Evolutionary conservation across 768 basidiomycete species (phyloP).

Genomic region (Leccinum truebloodii): DNA sequence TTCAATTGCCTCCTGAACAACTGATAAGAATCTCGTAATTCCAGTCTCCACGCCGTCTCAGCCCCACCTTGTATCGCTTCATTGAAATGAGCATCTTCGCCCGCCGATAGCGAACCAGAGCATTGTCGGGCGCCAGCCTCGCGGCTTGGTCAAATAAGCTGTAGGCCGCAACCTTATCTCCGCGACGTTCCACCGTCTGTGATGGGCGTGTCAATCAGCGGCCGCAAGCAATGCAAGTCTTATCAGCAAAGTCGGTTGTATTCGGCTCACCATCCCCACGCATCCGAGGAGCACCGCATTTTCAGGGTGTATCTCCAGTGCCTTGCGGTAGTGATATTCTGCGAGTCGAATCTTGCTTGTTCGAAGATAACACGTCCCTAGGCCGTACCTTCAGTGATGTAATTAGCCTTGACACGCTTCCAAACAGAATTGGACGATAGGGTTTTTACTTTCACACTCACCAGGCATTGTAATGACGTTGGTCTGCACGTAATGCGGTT

Average conservation of each 20-base stretch:
- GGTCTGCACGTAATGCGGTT: constrained; percentile 86
- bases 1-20: constrained; percentile 66
- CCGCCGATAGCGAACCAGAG: constrained; percentile 91
- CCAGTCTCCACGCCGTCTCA: constrained; percentile 24
- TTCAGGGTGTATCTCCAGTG: constrained; percentile 87
- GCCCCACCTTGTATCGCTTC: constrained; percentile 75
- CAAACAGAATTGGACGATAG: not conserved
- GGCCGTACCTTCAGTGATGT: constrained; percentile 79
- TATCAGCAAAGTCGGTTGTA: constrained; percentile 20
- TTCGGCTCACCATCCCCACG: constrained; percentile 84
- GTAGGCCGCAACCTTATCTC: constrained; percentile 74
- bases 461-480: constrained; percentile 98
- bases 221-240: constrained; percentile 10
- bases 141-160: constrained; percentile 81
- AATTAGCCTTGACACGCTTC: constrained; percentile 23
- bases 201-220: constrained; percentile 19
- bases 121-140: constrained; percentile 78
- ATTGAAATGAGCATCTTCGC: constrained; percentile 88
- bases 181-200: constrained; percentile 88
- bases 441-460: constrained; percentile 42
- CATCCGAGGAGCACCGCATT: constrained; percentile 97
- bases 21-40: constrained; percentile 25
- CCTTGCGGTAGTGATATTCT: constrained; percentile 95
- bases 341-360: constrained; percentile 92
- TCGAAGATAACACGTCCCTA: constrained; percentile 94